These are phyloP conservation scores for Amoebophrya sp. DNA, from an alignment of 169 alveolate genomes.

Conservation along the genomic window DNA sequence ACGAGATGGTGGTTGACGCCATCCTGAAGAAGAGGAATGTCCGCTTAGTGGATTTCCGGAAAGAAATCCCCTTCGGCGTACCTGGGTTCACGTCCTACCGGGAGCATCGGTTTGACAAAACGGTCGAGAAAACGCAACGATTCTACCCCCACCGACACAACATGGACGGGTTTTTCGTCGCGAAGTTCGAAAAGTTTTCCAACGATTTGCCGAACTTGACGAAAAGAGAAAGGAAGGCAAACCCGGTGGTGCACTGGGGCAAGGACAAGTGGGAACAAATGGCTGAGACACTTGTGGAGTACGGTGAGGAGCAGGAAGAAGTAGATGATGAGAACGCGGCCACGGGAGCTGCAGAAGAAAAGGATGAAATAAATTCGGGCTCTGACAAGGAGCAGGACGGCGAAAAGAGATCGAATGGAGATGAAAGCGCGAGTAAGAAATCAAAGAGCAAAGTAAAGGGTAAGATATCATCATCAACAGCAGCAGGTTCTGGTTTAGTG, in stretches of 20 bases:
- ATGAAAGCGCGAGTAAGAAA: no score
- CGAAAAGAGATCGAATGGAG: no score
- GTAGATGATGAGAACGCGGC: not conserved
- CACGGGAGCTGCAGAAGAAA: not conserved
- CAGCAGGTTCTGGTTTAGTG: not conserved
- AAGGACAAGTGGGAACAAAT: not conserved
- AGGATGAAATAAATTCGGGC: not conserved
- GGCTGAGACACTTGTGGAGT: not conserved
- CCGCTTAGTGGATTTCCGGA: conserved; percentile 64
- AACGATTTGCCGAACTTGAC: conserved; percentile 62
- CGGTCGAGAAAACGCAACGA: conserved; percentile 53
- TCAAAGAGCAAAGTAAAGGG: no score
- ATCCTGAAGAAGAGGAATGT: conserved; percentile 67
- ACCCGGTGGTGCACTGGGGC: not conserved
- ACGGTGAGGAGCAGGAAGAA: not conserved
- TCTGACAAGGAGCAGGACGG: no score
- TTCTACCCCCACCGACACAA: conserved; percentile 81
- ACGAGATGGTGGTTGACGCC: conserved; percentile 79
- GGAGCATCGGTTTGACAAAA: conserved; percentile 66
- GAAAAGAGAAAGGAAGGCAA: conserved; percentile 33
- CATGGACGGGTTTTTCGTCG: conserved; percentile 84
- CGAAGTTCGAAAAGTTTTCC: conserved; percentile 73
- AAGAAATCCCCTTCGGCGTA: conserved; percentile 59
- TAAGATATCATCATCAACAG: not conserved
- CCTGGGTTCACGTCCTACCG: conserved; percentile 67